Evolutionary conservation across 208 protist genomes (phyloP).

Genomic region (Strigomonas galati): DNA sequence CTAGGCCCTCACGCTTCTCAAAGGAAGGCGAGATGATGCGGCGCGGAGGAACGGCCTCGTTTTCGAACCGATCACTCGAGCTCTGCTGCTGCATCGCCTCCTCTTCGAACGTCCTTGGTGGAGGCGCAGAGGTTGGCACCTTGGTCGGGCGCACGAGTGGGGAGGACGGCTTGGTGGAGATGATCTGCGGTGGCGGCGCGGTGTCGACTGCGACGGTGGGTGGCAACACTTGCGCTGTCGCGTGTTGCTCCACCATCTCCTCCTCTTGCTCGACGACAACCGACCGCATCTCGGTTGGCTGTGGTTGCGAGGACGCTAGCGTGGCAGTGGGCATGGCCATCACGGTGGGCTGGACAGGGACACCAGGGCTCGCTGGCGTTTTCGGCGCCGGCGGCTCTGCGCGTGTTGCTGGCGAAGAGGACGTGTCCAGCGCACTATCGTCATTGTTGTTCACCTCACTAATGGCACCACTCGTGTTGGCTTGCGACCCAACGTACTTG

Average conservation of each 20-base stretch:
- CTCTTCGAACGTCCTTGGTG: too few relatives aligned
- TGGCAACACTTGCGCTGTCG: too few relatives aligned
- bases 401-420: not conserved
- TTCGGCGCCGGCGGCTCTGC: not conserved
- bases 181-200: too few relatives aligned
- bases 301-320: not conserved
- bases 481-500: constrained; percentile 27
- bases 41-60: not conserved
- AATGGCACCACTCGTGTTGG: not conserved
- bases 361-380: not conserved
- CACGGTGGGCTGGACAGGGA: constrained; percentile 1
- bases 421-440: too few relatives aligned
- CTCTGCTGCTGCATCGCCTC: too few relatives aligned
- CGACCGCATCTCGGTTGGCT: not conserved
- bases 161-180: too few relatives aligned
- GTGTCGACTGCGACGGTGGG: too few relatives aligned
- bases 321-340: not conserved
- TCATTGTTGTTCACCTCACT: not conserved
- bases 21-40: constrained; percentile 2
- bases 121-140: too few relatives aligned
- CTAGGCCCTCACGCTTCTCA: not conserved
- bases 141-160: too few relatives aligned
- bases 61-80: not conserved
- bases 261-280: too few relatives aligned
- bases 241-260: too few relatives aligned